Evolutionary conservation across 2,329 filamentous ascomycete genomes (phyloP).

Genomic region (Ilyonectria robusta): DNA sequence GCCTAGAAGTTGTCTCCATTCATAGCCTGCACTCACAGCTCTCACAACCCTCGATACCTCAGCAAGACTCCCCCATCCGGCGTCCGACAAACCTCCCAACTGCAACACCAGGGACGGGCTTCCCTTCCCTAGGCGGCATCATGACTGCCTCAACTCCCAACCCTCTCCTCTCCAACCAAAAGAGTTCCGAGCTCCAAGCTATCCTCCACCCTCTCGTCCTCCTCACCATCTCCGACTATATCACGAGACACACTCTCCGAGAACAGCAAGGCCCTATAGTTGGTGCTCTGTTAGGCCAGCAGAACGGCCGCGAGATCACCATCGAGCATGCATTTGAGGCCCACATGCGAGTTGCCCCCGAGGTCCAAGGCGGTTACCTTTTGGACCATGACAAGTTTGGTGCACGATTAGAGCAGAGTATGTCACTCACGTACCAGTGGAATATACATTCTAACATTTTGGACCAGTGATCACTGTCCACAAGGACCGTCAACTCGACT

Average conservation of each 20-base stretch:
- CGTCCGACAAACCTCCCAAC: neutral
- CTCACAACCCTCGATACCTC: neutral
- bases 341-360: constrained; percentile 63
- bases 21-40: neutral
- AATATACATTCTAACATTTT: constrained; percentile 8
- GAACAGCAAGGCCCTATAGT: constrained; percentile 82
- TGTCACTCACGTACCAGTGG: constrained; percentile 48
- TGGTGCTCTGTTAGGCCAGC: constrained; percentile 91
- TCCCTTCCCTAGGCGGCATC: constrained; percentile 35
- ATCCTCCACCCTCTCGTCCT: constrained; percentile 94
- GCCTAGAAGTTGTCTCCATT: constrained; percentile 25
- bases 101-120: neutral
- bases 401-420: constrained; percentile 87
- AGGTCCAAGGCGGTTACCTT: constrained; percentile 69
- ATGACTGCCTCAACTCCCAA: constrained; percentile 67
- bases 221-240: constrained; percentile 96
- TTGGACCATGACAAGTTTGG: constrained; percentile 82
- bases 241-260: constrained; percentile 89
- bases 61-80: neutral
- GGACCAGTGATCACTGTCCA: constrained; percentile 88
- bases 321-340: constrained; percentile 95
- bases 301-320: constrained; percentile 90
- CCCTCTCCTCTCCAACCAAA: constrained; percentile 75
- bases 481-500: constrained; percentile 83
- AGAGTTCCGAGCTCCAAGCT: constrained; percentile 81